Evolutionary conservation across 139 green algal genomes (phyloP), one percentile per base, ranked within the genome.

Genomic region (Parachlorella kessleri): DNA sequence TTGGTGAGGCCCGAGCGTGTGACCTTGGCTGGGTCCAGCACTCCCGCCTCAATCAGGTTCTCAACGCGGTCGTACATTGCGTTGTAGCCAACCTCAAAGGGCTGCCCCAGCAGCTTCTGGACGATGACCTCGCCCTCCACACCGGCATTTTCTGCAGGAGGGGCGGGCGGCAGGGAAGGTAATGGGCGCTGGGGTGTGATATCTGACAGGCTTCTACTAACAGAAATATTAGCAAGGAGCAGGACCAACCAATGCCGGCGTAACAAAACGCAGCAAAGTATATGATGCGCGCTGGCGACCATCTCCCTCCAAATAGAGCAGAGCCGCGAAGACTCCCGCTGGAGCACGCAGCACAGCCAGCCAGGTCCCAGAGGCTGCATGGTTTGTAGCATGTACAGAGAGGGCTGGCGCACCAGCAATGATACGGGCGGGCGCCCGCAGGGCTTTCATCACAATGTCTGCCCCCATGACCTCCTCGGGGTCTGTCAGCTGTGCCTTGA

Each of bases 21-120:
- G 30, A 98, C 91, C 92, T 99, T 99, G 75, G 95, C 94, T 35
- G 96, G 96, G 89, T 99, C 96, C 63, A 99, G 95, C 26, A 99
- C 91, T 70, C 96, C 96, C 18, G 85, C 86, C 53, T 93, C 92
- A 33, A 98, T 59, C 70, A 98, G 85, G 83, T 98, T 86, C 84
- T 93, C 84, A 41, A 93, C 69, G 48, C 67, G 71, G 85, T 92
- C 85, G 66, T 89, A 80, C 85, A 92, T 90, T 41, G 95, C 95
- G 84, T 99, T 98, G 94, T 98, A 98, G 18, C 95, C 92, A 55
- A 95, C 89, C 80, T 95, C 88, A 78, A 96, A 99, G 23, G 86
- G 72, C 86, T 90, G 84, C 70, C 94, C 92, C 78, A 94, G 68
- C 77, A 99, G 83, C 81, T 91, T 91, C 87, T 98, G 87, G 38